Evolutionary conservation across 2,329 filamentous ascomycete species (phyloP), one percentile per base, ranked within the genome.

Genomic region (Metarhizium humberi): DNA sequence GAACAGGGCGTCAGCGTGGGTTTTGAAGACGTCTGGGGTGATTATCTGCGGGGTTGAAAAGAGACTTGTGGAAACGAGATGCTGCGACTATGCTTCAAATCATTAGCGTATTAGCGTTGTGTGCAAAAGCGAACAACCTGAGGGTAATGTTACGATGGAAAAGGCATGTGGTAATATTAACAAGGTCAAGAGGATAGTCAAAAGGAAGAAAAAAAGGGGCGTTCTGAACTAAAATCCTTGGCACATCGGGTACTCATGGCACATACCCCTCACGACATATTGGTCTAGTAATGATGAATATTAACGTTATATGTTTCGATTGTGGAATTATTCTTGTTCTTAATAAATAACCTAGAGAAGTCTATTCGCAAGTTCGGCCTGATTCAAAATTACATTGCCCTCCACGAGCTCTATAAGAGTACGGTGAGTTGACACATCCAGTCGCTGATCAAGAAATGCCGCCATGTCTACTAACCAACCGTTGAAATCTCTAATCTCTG

Each of bases 401-500:
- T 76, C 73, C 11, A 81, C 75, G 48, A 80, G 62, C 36, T 65
- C 60, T 14, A 79, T 66, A 38, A 81, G 60, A 53, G 61, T 69
- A 59, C 67, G 65, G 62, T 81, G 73, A 6, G 65, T 66, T 34
- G 66, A 61, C 50, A 75, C 63, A 52, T 70, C 65, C 11, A 73
- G 53, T 18, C 61, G 63, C 18, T 60, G 57, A 43, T 65, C 65
- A 4, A 78, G 66, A 34, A 72, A 71, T 18, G 59, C 63, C 6
- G 73, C 76, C 61, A 68, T 77, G 43, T 77, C 75, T 38, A 78
- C 68, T 18, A 84, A 67, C 75, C 78, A 84, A 53, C 82, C 82
- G 62, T 84, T 85, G 61, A 85, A 78, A 59, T 82, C 79, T 51
- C 71, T 65, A 47, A 85, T 74, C 64, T 84, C 81, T 6, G 81